Evolutionary conservation across 83 land plant species (phyloP).

Genomic region (Thuja plicata): DNA sequence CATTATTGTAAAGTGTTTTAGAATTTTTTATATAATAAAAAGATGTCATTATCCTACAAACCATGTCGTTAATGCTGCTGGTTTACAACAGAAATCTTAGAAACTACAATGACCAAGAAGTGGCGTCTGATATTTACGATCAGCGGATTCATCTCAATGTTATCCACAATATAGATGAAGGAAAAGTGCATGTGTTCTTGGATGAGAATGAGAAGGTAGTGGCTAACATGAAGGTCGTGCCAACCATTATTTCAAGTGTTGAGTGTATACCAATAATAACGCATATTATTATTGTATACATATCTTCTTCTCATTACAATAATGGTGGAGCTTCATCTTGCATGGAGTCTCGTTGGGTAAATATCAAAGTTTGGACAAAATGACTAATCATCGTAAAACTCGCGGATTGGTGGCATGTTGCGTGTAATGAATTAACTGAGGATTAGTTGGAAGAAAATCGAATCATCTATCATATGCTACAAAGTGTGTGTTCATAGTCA

Average conservation of each 20-base stretch:
- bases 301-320: no score
- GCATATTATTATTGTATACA: no score
- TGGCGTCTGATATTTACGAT: constrained; percentile 21
- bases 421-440: no score
- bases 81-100: constrained; percentile 22
- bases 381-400: no score
- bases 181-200: neutral
- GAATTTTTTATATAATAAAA: no score
- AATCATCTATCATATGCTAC: no score
- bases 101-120: constrained; percentile 16
- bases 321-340: constrained; percentile 17
- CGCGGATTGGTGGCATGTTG: no score
- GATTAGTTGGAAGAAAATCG: no score
- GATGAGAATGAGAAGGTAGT: constrained; percentile 19
- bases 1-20: no score
- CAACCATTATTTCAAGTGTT: constrained; percentile 34
- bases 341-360: constrained; percentile 40
- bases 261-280: constrained; percentile 22
- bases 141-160: constrained; percentile 24
- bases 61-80: constrained; percentile 2
- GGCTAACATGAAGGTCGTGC: constrained; percentile 6
- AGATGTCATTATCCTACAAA: no score
- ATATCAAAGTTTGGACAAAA: neutral
- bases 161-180: constrained; percentile 22
- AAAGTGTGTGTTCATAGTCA: no score